Percentiles rank a stretch among this genome's conserved stretches.
phyloP scores from a whole-genome alignment of 2,329 filamentous ascomycete genomes.

The Alternaria alternata region DNA sequence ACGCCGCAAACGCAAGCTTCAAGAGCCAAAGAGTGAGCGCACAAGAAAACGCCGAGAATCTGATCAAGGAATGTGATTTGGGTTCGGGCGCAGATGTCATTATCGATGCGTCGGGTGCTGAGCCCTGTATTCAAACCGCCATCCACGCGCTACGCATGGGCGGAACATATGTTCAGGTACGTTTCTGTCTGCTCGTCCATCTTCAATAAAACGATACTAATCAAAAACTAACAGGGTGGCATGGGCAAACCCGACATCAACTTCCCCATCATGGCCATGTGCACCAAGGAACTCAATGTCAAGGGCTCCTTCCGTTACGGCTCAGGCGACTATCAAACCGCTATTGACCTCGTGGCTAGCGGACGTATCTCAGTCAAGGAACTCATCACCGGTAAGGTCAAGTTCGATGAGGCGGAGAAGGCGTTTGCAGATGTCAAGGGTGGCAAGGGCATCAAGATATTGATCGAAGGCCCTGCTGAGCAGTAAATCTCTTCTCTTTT shows the following conservation, averaged over 20 bases:
- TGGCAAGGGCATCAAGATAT: constrained; percentile 77
- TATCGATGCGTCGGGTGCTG: constrained; percentile 59
- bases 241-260: constrained; percentile 89
- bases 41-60: constrained; percentile 75
- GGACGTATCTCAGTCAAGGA: constrained; percentile 79
- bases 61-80: constrained; percentile 71
- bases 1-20: constrained; percentile 73
- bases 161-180: constrained; percentile 57
- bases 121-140: constrained; percentile 59
- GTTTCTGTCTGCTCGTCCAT: constrained; percentile 3
- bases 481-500: neutral
- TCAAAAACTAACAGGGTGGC: constrained; percentile 57
- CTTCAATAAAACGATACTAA: neutral
- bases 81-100: constrained; percentile 59
- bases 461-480: constrained; percentile 57
- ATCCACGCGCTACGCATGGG: constrained; percentile 59
- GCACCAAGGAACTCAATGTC: constrained; percentile 85
- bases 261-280: constrained; percentile 91
- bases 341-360: constrained; percentile 76
- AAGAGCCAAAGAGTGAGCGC: constrained; percentile 66
- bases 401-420: constrained; percentile 82
- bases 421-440: constrained; percentile 88
- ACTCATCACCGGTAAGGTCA: constrained; percentile 78
- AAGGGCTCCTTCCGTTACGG: constrained; percentile 92
- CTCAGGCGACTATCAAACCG: constrained; percentile 84